Percentiles rank a stretch among this genome's conserved stretches.
phyloP scores from a whole-genome alignment of 331 rosid species.

The Phaseolus coccineus region DNA sequence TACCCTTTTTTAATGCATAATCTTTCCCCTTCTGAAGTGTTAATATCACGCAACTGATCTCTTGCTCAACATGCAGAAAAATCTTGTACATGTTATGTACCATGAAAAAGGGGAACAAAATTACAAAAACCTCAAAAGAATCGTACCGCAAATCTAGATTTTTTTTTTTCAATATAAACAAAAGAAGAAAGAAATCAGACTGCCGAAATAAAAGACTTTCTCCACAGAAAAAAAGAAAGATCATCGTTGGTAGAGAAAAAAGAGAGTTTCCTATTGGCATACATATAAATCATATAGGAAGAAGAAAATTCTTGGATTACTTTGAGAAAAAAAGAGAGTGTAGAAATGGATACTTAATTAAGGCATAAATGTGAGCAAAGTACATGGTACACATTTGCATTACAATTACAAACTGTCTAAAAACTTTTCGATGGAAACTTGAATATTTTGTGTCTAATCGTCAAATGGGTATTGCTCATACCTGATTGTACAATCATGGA shows the following conservation, averaged over 20 bases:
- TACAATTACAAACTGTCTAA: not conserved
- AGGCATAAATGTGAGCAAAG: too few species aligned
- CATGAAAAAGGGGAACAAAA: not conserved
- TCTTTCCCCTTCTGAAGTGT: not conserved
- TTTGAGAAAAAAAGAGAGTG: too few species aligned
- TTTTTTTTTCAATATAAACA: not conserved
- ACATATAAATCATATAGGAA: too few species aligned
- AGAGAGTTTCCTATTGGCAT: too few species aligned
- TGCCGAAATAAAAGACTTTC: not conserved
- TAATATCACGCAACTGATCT: not conserved
- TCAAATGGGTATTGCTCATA: conserved; percentile 87
- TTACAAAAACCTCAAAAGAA: not conserved
- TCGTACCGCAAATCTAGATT: not conserved
- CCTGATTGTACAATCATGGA: conserved; percentile 68
- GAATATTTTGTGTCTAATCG: conserved; percentile 37
- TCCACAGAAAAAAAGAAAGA: too few species aligned
- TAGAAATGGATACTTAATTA: too few species aligned
- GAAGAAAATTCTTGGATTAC: too few species aligned
- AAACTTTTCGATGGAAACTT: not conserved
- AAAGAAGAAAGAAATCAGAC: not conserved
- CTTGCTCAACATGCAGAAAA: conserved; percentile 1
- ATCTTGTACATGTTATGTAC: conserved; percentile 4
- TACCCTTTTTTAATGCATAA: not conserved
- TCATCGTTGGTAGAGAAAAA: too few species aligned
- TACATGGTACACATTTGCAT: too few species aligned